These are phyloP conservation scores for Noccaea bulbosa DNA, from an alignment of 345 rosid genomes.

Conservation along the genomic window DNA sequence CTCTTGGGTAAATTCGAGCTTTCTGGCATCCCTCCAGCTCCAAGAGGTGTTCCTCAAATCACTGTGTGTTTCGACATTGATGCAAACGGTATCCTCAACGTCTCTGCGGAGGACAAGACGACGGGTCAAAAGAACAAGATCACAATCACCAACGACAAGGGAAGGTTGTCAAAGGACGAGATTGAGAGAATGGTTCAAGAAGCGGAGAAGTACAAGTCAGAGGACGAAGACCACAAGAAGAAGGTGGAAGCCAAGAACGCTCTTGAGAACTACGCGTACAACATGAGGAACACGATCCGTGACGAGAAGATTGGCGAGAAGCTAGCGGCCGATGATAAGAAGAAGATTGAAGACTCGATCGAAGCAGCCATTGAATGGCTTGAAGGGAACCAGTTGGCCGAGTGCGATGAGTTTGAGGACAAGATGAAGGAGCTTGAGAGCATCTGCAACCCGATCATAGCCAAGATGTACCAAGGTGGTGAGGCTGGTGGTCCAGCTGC, in stretches of 20 bases:
- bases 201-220: constrained; percentile 78
- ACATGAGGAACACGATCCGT: constrained; percentile 71
- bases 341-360: constrained; percentile 78
- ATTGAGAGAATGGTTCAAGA: constrained; percentile 81
- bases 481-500: constrained; percentile 52
- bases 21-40: constrained; percentile 82
- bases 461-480: constrained; percentile 69
- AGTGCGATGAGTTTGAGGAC: constrained; percentile 75
- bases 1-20: constrained; percentile 75
- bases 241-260: constrained; percentile 70
- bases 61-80: constrained; percentile 78
- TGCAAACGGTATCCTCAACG: constrained; percentile 77
- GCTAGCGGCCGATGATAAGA: constrained; percentile 60
- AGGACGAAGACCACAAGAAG: constrained; percentile 76
- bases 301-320: constrained; percentile 74
- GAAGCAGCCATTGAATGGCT: constrained; percentile 75
- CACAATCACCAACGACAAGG: constrained; percentile 78
- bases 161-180: constrained; percentile 73
- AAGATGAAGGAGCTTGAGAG: constrained; percentile 80
- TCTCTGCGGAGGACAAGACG: constrained; percentile 77
- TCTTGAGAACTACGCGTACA: constrained; percentile 64
- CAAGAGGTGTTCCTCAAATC: constrained; percentile 81
- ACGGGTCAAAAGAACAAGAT: constrained; percentile 79
- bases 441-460: constrained; percentile 79
- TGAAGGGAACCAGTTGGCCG: constrained; percentile 65